Evolutionary conservation across 352 stramenopile species (phyloP), one percentile per base, ranked within the genome.

Genomic region (Phytophthora citricola): DNA sequence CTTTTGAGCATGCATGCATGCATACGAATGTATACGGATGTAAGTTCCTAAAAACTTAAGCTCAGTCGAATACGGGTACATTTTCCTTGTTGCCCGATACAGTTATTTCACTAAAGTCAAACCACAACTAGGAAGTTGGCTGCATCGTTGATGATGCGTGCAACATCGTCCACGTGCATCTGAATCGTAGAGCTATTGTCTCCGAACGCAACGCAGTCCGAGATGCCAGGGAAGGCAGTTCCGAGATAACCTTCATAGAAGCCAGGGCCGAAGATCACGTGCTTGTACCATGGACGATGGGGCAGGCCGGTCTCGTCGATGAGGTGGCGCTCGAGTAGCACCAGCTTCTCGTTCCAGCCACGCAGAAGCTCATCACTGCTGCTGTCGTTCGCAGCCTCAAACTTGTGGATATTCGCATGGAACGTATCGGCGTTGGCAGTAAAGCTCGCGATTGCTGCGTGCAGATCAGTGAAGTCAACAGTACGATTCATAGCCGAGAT

Each of bases 261-360:
- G 22, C 74, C 74, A 10, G 74, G 74, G 0, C 74, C 74, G 32
- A 83, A 83, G 54, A 83, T 75, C 38, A 83, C 71, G 58, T 83
- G 74, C 56, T 73, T 72, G 64, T 70, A 83, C 74, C 74, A 83
- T 12, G 63, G 53, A 39, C 74, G 74, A 51, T 83, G 74, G 29
- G 67, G 74, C 29, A 83, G 61, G 5, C 74, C 74, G 10, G 54
- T n/a, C 6, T 77, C 63, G 11, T 47, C 47, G 32, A 78, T 63
- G n/a, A 83, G 68, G 60, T 78, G 47, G 24, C 74, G 66, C 64
- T 83, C 75, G 22, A 78, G 53, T 29, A 59, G 60, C 26, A 76
- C 65, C 17, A 83, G 61, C 61, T 80, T 75, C 32, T 78, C 57
- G 68, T 83, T 83, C 48, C 63, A 67, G 3, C 63, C 5, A 53